Percentiles rank a stretch among this genome's conserved stretches.
Conservation (phyloP, 768 basidiomycete species). For the Pholiota conissans region DNA sequence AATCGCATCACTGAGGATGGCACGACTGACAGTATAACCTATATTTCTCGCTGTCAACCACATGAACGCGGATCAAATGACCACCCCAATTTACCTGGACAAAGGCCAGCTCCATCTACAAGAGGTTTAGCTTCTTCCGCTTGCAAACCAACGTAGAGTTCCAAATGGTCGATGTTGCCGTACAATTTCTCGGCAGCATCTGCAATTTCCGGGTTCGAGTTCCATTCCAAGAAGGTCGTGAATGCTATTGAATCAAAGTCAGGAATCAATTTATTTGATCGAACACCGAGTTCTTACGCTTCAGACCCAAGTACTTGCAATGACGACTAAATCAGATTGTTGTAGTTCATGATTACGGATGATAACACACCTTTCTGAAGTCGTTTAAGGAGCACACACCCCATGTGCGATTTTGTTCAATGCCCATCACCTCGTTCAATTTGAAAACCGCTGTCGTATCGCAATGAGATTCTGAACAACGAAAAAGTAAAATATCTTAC, state of each 20-base stretch:
- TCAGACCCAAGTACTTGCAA: constrained; percentile 68
- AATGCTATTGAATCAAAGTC: constrained; percentile 47
- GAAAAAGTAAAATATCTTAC: constrained; percentile 19
- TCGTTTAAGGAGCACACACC: constrained; percentile 85
- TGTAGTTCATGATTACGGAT: not conserved
- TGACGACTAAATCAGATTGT: not conserved
- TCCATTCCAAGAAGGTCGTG: constrained; percentile 78
- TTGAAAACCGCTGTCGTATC: constrained; percentile 54
- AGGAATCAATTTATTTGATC: not conserved
- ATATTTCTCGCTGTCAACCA: too few relatives aligned
- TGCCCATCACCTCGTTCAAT: constrained; percentile 83
- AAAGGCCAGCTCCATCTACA: constrained; percentile 78
- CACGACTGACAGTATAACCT: constrained; percentile 83
- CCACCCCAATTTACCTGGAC: constrained; percentile 57
- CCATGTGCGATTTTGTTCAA: constrained; percentile 74
- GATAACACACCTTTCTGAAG: constrained; percentile 53
- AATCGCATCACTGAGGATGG: constrained; percentile 84
- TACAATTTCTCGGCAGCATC: constrained; percentile 77
- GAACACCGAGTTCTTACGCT: constrained; percentile 46
- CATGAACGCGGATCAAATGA: too few relatives aligned
- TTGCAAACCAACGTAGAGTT: constrained; percentile 80
- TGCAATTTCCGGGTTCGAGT: constrained; percentile 67
- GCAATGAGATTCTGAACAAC: not conserved
- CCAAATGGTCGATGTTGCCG: constrained; percentile 71
- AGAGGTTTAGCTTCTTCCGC: constrained; percentile 78